Base-by-base conservation (phyloP, 768 basidiomycete genomes). In the Leccinum pellstonianum region DNA sequence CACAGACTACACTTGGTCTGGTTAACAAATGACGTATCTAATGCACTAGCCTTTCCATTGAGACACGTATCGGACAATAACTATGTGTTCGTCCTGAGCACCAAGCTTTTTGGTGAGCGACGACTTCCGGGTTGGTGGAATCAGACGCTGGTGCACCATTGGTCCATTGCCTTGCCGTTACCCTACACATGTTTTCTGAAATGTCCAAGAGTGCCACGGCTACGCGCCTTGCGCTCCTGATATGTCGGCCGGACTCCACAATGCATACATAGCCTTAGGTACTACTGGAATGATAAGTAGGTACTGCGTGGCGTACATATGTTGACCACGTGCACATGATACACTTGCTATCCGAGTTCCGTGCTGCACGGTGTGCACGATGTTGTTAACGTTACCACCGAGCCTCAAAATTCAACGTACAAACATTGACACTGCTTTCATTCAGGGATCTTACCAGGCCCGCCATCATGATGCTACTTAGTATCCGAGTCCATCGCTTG, bases 321-420 rank as follows among this genome's bases (percentile, higher is more conserved):
- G 41, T 43, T 43, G n/a, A 43, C 41, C 41, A 43, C n/a, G 41
- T 43, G 33, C 11, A 33, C 33, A 29, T 29, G 8, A 12, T 33
- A 33, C 11, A 33, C 11, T 33, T 11, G 33, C 33, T 33, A 12
- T 33, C 33, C 11, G 11, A 33, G 33, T 33, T 31, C 38, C 37
- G 14, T 53, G 38, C 54, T 19, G 52, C 54, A n/a, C 50, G 58
- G 38, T 19, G 14, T 53, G 35, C 63, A 65, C 64, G 54, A 47
- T 55, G 54, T 53, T 55, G 54, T 53, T 41, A 12, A 33, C 33
- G 33, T 12, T 33, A 33, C 33, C 33, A 33, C 33, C 1, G 31
- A 12, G 12, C 11, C 21, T 48, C 57, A 9, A 15, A 21, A 29
- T 38, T 60, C 53, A 64, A 56, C 63, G 63, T 49, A 63, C 29